Base-by-base conservation (phyloP, 2,329 filamentous ascomycete genomes). In the Fusarium siculi region DNA sequence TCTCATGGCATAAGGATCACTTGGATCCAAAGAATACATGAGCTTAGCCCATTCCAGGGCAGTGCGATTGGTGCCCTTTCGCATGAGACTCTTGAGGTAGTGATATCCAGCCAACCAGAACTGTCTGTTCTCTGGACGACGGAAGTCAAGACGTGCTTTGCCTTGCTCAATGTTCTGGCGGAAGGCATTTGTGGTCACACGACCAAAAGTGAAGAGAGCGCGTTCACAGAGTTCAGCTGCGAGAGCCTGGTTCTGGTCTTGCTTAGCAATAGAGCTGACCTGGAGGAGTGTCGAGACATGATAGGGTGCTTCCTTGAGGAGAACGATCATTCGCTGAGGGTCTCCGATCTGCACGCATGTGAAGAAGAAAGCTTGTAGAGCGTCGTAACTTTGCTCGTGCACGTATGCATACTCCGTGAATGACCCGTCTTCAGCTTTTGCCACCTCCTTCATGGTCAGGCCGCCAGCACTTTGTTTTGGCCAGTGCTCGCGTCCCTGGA, bases 221-320 rank as follows among this genome's bases (percentile, higher is more conserved):
- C 96, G 90, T 83, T 98, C 96, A 60, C 97, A 90, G 4, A 98
- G 88, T 77, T 98, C 95, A 7, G 94, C 92, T 1, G 96, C 92
- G 8, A 96, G 89, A 2, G 95, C 90, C 80, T 95, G 92, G 79
- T 98, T 96, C 59, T 94, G 91, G 79, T 98, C 94, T 74, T 97
- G 93, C 80, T 96, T 96, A 18, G 95, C 95, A 55, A 98, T 93
- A 80, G 94, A 94, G 70, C 94, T 97, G 34, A 97, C 95, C 80
- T 98, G 95, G 28, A 98, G 90, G n/a, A 98, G 88, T 5, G 94
- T 95, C 4, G 94, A 96, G 74, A 98, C 92, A 80, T 98, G 95
- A 80, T 98, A 98, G 7, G 96, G 84, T 46, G 74, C 76, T 70
- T 77, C 67, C 62, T 79, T 80, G 44, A 98, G 85, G 57, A 96